phyloP scores from a whole-genome alignment of 176 grass and related monocot species.

The Puccinellia tenuiflora region DNA sequence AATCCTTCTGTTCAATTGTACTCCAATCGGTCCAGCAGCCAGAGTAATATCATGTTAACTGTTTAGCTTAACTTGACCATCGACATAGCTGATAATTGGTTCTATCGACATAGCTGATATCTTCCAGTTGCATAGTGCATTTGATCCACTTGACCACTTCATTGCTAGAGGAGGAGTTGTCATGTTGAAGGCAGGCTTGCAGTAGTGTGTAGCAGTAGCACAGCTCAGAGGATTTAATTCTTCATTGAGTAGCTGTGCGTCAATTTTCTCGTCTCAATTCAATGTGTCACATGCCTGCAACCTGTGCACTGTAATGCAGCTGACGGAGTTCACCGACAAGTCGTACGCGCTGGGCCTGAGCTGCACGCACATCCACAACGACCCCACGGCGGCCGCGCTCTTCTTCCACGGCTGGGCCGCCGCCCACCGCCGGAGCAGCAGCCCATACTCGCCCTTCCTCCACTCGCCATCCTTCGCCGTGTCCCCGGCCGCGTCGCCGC shows the following conservation, averaged over 20 bases:
- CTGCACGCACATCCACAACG: conserved; percentile 73
- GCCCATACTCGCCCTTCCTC: conserved; percentile 58
- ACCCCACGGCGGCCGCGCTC: conserved; percentile 54
- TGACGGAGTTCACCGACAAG: conserved; percentile 80
- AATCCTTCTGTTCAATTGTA: not conserved
- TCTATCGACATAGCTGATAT: not conserved
- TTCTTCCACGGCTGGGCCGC: conserved; percentile 70
- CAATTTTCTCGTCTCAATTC: not conserved
- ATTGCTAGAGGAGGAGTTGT: not conserved
- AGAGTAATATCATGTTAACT: not conserved
- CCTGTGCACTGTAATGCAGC: conserved; percentile 30
- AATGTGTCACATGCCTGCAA: conserved; percentile 18
- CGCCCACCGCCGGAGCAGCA: conserved; percentile 46
- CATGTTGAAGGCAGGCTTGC: not conserved
- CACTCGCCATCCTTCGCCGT: conserved; percentile 47
- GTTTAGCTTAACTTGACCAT: not conserved
- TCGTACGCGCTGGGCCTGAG: conserved; percentile 64
- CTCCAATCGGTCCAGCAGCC: not conserved
- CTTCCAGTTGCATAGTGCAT: not conserved
- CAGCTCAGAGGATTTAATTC: not conserved
- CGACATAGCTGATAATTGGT: not conserved
- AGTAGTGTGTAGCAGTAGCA: not conserved
- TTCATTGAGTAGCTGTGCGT: not conserved
- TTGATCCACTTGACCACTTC: not conserved
- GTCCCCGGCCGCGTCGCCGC: not conserved